Base-by-base conservation (phyloP, 208 protist genomes). In the Leishmania amazonensis region DNA sequence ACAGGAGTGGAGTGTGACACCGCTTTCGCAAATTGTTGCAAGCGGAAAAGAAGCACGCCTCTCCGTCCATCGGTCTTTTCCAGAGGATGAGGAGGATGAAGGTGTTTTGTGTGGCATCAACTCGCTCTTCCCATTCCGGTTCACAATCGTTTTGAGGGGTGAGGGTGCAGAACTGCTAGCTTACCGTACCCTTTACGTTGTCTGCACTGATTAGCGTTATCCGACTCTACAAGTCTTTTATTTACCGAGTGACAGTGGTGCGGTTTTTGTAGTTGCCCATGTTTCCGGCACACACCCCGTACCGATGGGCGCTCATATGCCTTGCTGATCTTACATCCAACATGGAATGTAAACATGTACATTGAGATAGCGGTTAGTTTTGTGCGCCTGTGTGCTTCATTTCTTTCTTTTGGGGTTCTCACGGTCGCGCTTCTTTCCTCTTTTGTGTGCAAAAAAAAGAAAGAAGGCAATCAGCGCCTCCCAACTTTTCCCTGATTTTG, bases 141-240 rank as follows among this genome's bases (percentile, higher is more conserved):
- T 86, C 31, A 83, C 83, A 31, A 45, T 86, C 3, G 75, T 74
- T 4, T 65, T 86, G 64, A 86, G 80, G 49, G 83, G 83, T 45
- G 83, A 82, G 31, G 83, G 67, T 45, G 83, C 65, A 13, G 60
- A 24, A 17, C 60, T 38, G 0, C 77, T 40, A 45, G 15, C 51
- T 28, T 70, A 53, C 28, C 71, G 78, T 53, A 73, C 51, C 3
- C 67, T 85, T 60, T 85, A 79, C 73, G 58, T 86, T 80, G 83
- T 86, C 24, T 86, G 83, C 57, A 77, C 78, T 7, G 72, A 77
- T 31, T 72, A 80, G 65, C 15, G 13, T 79, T 35, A 67, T 35
- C 17, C 13, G 1, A 13, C 4, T 70, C 47, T 76, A 49, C 24
- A 71, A n/a, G 47, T 17, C 28, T 72, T 70, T 77, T 82, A 19